These are phyloP conservation scores for Chlorociboria aeruginascens DNA, from an alignment of 495 filamentous ascomycete genomes.

Conservation along the genomic window DNA sequence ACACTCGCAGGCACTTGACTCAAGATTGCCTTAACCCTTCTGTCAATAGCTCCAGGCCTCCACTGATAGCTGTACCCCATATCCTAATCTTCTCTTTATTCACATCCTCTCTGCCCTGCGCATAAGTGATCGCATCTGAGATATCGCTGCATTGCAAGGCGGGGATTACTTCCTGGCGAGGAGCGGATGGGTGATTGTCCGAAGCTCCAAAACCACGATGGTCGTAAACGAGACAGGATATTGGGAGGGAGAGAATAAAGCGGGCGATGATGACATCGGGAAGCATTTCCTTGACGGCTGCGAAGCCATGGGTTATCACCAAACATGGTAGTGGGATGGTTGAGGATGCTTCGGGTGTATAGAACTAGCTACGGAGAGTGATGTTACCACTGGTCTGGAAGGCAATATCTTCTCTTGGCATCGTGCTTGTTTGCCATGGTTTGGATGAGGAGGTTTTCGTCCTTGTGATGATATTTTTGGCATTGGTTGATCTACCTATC, in stretches of 20 bases:
- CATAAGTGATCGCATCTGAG: conserved; percentile 25
- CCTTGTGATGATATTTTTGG: conserved; percentile 3
- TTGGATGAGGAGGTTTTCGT: background rate
- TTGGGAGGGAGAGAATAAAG: conserved; percentile 14
- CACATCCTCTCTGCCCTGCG: conserved; percentile 14
- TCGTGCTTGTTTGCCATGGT: conserved; percentile 3
- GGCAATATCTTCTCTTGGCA: conserved; percentile 6
- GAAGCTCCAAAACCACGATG: conserved; percentile 26
- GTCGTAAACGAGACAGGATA: conserved; percentile 23
- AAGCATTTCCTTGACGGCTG: conserved; percentile 21
- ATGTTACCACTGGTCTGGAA: conserved; percentile 7
- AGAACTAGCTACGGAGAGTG: conserved; percentile 9
- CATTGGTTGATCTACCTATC: conserved; percentile 2
- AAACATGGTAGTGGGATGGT: conserved; percentile 18
- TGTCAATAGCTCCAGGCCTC: conserved; percentile 24
- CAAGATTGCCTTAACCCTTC: conserved; percentile 24
- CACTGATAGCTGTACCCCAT: conserved; percentile 25
- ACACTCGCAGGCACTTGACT: background rate
- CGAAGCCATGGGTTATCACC: conserved; percentile 22
- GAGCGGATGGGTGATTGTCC: conserved; percentile 11
- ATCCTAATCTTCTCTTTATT: conserved; percentile 20
- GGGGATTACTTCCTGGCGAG: conserved; percentile 21
- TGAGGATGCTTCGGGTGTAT: background rate
- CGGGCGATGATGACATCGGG: conserved; percentile 22
- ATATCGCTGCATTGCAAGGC: conserved; percentile 14